These are phyloP conservation scores for Draba incana DNA, from an alignment of 345 rosid species.

Conservation along the genomic window DNA sequence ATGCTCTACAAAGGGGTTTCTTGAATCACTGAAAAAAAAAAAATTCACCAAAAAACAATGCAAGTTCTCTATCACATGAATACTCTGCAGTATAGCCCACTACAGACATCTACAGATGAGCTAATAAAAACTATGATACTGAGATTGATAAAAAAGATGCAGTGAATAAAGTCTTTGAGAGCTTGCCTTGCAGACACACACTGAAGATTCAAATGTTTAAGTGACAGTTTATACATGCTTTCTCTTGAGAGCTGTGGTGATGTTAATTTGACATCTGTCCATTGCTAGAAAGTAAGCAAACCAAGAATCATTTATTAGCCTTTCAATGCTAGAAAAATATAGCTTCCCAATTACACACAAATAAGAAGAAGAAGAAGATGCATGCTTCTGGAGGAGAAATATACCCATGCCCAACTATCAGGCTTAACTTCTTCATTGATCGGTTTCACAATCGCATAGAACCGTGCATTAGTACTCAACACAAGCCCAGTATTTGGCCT, in stretches of 20 bases:
- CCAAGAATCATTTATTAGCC: slow-evolving; percentile 12
- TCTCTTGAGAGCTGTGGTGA: slow-evolving; percentile 94
- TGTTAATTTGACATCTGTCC: slow-evolving; percentile 85
- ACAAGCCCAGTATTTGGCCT: slow-evolving; percentile 93
- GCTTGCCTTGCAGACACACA: slow-evolving; percentile 68
- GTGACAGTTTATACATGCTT: slow-evolving; percentile 74
- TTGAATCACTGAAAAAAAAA: slow-evolving; percentile 55
- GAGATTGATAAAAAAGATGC: background rate
- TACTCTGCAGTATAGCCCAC: background rate
- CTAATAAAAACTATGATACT: background rate
- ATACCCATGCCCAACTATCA: slow-evolving; percentile 91
- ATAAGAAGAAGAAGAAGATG: slow-evolving; percentile 3
- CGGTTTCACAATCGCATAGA: slow-evolving; percentile 86
- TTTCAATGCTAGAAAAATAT: background rate
- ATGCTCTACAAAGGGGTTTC: slow-evolving; percentile 90
- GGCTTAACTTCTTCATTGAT: slow-evolving; percentile 64
- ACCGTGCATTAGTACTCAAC: slow-evolving; percentile 91
- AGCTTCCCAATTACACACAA: slow-evolving; percentile 1
- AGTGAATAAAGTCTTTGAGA: slow-evolving; percentile 27
- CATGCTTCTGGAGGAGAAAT: slow-evolving; percentile 25
- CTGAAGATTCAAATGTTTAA: slow-evolving; percentile 65
- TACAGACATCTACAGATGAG: background rate
- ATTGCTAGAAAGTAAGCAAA: slow-evolving; percentile 49
- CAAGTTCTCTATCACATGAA: slow-evolving; percentile 25
- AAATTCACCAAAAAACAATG: slow-evolving; percentile 8